A percentile compares a stretch with the other conserved stretches of the same genome.
These are phyloP conservation scores for Aspergillus latus DNA, from an alignment of 2,329 filamentous ascomycete species.

Conservation along the genomic window DNA sequence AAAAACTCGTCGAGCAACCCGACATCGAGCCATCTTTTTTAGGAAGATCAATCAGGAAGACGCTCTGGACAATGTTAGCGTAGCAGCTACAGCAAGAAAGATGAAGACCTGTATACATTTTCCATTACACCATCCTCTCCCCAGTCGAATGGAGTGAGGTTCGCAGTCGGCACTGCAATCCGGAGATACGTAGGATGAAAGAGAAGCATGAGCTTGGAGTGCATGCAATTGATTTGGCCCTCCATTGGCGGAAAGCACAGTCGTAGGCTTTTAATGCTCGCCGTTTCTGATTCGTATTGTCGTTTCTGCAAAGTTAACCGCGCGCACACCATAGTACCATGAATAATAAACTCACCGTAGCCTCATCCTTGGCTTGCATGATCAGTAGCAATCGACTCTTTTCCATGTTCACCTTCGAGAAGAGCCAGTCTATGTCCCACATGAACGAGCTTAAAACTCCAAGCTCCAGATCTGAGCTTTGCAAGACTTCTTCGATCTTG, in stretches of 20 bases:
- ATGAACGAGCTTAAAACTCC: conserved; percentile 85
- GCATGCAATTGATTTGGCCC: conserved; percentile 72
- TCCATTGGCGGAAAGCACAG: conserved; percentile 81
- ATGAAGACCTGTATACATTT: conserved; percentile 57
- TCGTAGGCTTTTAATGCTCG: conserved; percentile 55
- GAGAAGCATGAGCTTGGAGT: conserved; percentile 91
- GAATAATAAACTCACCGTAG: conserved; percentile 33
- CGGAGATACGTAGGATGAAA: conserved; percentile 72
- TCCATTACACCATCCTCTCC: conserved; percentile 77
- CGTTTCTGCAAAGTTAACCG: conserved; percentile 29
- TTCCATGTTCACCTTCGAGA: conserved; percentile 65
- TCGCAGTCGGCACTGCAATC: conserved; percentile 83
- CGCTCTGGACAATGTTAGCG: conserved; percentile 52
- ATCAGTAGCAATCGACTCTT: conserved; percentile 65
- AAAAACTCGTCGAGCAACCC: conserved; percentile 54
- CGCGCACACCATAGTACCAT: background rate
- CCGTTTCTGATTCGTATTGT: conserved; percentile 41
- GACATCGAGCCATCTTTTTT: conserved; percentile 33
- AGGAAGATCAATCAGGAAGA: conserved; percentile 92
- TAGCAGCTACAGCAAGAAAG: conserved; percentile 9
- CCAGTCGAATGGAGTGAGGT: conserved; percentile 85
- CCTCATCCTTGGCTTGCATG: conserved; percentile 58
- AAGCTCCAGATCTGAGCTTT: conserved; percentile 68
- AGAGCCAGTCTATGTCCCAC: conserved; percentile 78
- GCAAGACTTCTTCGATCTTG: conserved; percentile 81